Percentiles rank a stretch among this genome's conserved stretches.
Conservation (phyloP, 805 yeast species). For the Metschnikowia lochheadii region DNA sequence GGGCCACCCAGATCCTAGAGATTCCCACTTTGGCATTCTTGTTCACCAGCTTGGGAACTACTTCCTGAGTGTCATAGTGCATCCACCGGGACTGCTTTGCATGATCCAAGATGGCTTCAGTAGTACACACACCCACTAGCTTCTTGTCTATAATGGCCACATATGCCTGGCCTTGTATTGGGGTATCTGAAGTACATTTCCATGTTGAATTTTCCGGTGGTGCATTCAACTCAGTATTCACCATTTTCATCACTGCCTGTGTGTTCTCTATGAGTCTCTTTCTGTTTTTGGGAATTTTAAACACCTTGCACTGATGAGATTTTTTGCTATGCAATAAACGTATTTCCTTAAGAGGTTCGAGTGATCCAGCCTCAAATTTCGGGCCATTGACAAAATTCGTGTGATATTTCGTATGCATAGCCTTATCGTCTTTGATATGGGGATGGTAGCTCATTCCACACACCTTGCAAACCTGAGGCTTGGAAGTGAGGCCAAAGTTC, state of each 20-base stretch:
- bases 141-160: constrained; percentile 42
- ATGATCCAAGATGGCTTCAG: constrained; percentile 38
- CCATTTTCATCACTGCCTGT: constrained; percentile 43
- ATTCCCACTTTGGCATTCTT: constrained; percentile 32
- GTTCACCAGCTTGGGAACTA: constrained; percentile 45
- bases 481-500: constrained; percentile 4
- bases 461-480: constrained; percentile 34
- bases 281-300: constrained; percentile 21
- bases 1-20: constrained; percentile 43
- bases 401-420: constrained; percentile 52
- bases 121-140: constrained; percentile 55
- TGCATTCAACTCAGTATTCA: constrained; percentile 59
- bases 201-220: constrained; percentile 36
- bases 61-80: constrained; percentile 46
- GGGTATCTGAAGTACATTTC: constrained; percentile 15
- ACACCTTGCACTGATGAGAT: constrained; percentile 15
- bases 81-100: constrained; percentile 52
- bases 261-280: constrained; percentile 24
- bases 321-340: constrained; percentile 11
- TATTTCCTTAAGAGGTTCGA: constrained; percentile 26
- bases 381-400: constrained; percentile 45
- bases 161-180: constrained; percentile 33
- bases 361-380: constrained; percentile 36
- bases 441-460: constrained; percentile 54
- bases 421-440: constrained; percentile 39